These are phyloP conservation scores for Penicillium sclerotiorum DNA, from an alignment of 2,329 filamentous ascomycete genomes.

Conservation along the genomic window DNA sequence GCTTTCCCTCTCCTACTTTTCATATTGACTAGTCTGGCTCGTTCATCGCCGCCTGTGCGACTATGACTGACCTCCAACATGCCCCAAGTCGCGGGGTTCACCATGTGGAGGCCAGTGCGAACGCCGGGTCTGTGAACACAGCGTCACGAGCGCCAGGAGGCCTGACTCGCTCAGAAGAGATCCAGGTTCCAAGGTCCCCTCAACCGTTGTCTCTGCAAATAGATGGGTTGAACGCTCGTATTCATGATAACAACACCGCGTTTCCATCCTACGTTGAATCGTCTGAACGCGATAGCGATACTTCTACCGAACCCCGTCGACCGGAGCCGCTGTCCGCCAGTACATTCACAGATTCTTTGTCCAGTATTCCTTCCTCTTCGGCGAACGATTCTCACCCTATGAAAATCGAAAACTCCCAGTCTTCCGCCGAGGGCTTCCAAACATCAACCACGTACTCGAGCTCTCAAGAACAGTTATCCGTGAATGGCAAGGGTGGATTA, in stretches of 20 bases:
- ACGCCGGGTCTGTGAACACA: constrained; percentile 12
- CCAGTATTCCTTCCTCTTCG: constrained; percentile 18
- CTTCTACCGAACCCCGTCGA: constrained; percentile 21
- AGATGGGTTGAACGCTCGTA: constrained; percentile 18
- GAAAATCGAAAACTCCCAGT: constrained; percentile 11
- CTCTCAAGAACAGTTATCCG: constrained; percentile 8
- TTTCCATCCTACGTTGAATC: constrained; percentile 20
- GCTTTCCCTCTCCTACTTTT: neutral
- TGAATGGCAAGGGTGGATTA: constrained; percentile 13
- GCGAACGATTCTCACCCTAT: constrained; percentile 14
- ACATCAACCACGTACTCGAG: constrained; percentile 9
- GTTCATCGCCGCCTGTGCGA: constrained; percentile 1
- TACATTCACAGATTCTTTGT: constrained; percentile 18
- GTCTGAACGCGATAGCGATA: constrained; percentile 24
- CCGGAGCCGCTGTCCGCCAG: constrained; percentile 21
- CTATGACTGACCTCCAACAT: constrained; percentile 21
- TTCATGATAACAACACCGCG: constrained; percentile 10
- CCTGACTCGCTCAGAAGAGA: constrained; percentile 10
- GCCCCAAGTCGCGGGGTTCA: constrained; percentile 18
- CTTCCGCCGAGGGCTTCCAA: constrained; percentile 11
- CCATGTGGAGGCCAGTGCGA: constrained; percentile 23
- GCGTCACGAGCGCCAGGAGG: constrained; percentile 9
- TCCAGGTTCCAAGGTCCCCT: constrained; percentile 22
- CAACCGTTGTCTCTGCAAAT: constrained; percentile 23
- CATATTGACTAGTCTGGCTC: neutral